A percentile compares a stretch with the other conserved stretches of the same genome.
Conservation (phyloP, 2,329 filamentous ascomycete genomes). For the Colletotrichum lindemuthianum region DNA sequence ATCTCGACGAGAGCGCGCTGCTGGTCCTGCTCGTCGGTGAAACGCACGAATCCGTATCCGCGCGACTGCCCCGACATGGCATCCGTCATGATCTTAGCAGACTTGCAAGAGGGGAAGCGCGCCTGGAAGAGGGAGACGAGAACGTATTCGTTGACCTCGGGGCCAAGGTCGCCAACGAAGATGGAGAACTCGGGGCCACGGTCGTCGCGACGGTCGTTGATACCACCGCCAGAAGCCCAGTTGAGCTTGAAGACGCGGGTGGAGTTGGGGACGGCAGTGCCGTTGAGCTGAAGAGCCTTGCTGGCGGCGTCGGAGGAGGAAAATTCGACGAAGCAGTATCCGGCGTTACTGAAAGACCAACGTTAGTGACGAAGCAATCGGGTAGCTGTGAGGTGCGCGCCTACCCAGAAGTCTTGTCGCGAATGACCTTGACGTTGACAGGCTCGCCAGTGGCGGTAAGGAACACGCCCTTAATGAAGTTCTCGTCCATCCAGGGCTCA, state of each 20-base stretch:
- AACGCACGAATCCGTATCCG: slow-evolving; percentile 97
- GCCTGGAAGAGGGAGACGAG: slow-evolving; percentile 96
- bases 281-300: slow-evolving; percentile 92
- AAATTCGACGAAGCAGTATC: slow-evolving; percentile 99
- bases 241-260: slow-evolving; percentile 97
- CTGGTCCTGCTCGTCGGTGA: slow-evolving; percentile 94
- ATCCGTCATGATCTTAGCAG: slow-evolving; percentile 99
- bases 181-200: slow-evolving; percentile 96
- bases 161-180: slow-evolving; percentile 96
- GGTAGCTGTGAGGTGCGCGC: slow-evolving; percentile 36
- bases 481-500: slow-evolving; percentile 99
- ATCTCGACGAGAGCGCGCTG: slow-evolving; percentile 96
- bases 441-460: slow-evolving; percentile 87
- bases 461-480: slow-evolving; percentile 96
- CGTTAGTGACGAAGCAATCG: slow-evolving; percentile 36
- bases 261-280: slow-evolving; percentile 90
- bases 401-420: slow-evolving; percentile 97
- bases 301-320: slow-evolving; percentile 81
- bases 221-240: slow-evolving; percentile 96
- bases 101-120: slow-evolving; percentile 97
- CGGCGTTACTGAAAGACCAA: slow-evolving; percentile 77
- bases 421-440: slow-evolving; percentile 99
- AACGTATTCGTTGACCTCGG: slow-evolving; percentile 98
- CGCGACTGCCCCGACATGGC: slow-evolving; percentile 97
- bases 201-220: slow-evolving; percentile 95